Evolutionary conservation across 106 monocot genomes (phyloP), one percentile per base, ranked within the genome.

Genomic region (Dioscorea zingiberensis): DNA sequence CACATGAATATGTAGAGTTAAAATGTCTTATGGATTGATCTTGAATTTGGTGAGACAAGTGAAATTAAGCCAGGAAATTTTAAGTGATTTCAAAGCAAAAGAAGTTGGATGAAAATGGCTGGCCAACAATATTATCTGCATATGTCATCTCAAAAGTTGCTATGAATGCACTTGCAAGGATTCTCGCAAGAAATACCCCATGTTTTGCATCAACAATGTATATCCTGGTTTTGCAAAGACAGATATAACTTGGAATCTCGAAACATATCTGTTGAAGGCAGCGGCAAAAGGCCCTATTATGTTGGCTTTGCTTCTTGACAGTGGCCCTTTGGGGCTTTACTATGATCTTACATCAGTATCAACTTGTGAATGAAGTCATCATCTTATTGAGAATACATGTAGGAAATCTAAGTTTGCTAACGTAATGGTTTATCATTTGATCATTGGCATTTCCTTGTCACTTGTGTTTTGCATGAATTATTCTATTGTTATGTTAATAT

Each of bases 241-340:
- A 7, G 77, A 82, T n/a, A 29, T 77, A 7, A 77, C 45, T 53
- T 73, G 26, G 25, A 27, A 75, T 9, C 63, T 66, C 10, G 74
- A 71, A 1, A 25, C 15, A 11, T 71, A 5, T 47, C 74, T 14
- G 70, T 48, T 12, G 60, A 69, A 28, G 77, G 78, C 26, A n/a
- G 77, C 74, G 2, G 70, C 78, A 13, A 59, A 63, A 13, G 62
- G 71, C 7, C 59, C 61, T 21, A 71, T 83, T 11, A 62, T 66
- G 67, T 27, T 78, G 18, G 83, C 83, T n/a, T 25, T 83, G 55
- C 44, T n/a, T n/a, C n/a, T 29, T 27, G 74, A n/a, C n/a, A n/a
- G 59, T 16, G 61, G 83, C 27, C 74, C 83, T n/a, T 65, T 78
- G 1, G 78, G 83, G 10, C 48, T n/a, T n/a, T n/a, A n/a, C n/a